Evolutionary conservation across 2,329 filamentous ascomycete species (phyloP).

Genomic region (Xylaria sp.): DNA sequence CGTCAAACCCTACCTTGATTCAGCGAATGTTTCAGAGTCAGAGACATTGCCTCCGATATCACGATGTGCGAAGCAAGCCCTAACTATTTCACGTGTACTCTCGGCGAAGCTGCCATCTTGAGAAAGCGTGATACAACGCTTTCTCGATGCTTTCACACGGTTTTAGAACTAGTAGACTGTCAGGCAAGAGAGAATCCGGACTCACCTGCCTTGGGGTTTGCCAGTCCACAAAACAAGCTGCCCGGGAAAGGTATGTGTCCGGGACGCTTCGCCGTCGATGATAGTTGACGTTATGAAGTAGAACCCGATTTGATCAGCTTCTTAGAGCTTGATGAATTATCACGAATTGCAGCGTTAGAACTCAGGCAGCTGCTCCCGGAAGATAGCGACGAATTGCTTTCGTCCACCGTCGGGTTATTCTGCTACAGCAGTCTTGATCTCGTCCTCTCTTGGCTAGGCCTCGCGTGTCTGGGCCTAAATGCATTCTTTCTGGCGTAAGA

Average conservation of each 20-base stretch:
- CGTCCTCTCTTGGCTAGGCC: conserved; percentile 68
- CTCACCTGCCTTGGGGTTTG: conserved; percentile 62
- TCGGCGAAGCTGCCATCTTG: conserved; percentile 63
- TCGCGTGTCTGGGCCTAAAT: conserved; percentile 65
- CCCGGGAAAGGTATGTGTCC: not conserved
- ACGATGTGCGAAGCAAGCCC: conserved; percentile 33
- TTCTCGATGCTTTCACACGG: conserved; percentile 55
- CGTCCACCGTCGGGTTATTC: conserved; percentile 59
- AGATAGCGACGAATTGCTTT: not conserved
- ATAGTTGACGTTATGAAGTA: not conserved
- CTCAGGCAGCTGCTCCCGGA: not conserved
- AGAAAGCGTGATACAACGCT: conserved; percentile 40
- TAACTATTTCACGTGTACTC: conserved; percentile 71
- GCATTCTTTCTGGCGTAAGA: conserved; percentile 67
- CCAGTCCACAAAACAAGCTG: conserved; percentile 42
- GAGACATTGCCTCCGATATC: not conserved
- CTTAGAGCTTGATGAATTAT: conserved; percentile 8
- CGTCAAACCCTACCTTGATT: not conserved
- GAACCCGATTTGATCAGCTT: conserved; percentile 13
- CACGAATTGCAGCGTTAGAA: conserved; percentile 2
- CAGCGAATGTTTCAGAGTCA: not conserved
- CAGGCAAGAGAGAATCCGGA: conserved; percentile 56
- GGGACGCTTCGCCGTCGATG: not conserved
- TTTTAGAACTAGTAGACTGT: conserved; percentile 62
- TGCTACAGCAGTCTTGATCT: conserved; percentile 68